Conservation (phyloP, 2,329 filamentous ascomycete species). For the Hymenoscyphus occultus region DNA sequence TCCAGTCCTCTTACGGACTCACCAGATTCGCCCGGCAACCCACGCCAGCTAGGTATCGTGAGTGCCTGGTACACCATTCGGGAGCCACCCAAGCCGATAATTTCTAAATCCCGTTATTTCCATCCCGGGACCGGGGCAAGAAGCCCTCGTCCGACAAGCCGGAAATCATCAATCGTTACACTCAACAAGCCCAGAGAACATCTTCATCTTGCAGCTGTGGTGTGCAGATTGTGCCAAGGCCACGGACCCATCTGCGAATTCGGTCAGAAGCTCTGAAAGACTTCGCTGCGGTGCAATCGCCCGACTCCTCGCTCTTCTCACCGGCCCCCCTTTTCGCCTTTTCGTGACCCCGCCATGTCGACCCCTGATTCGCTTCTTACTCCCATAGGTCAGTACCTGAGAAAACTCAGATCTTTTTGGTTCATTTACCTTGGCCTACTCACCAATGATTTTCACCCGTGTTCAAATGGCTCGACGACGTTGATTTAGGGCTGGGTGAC, state of each 20-base stretch:
- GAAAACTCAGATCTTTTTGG: slow-evolving; percentile 17
- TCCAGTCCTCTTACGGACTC: slow-evolving; percentile 1
- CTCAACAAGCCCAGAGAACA: not conserved
- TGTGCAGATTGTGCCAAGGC: not conserved
- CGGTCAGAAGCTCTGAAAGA: not conserved
- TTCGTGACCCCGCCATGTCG: slow-evolving; percentile 27
- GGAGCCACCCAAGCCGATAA: not conserved
- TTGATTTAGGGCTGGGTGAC: slow-evolving; percentile 23
- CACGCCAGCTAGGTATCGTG: not conserved
- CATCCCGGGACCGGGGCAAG: not conserved
- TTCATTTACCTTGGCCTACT: slow-evolving; percentile 14
- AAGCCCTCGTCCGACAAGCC: not conserved
- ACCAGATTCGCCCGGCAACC: not conserved
- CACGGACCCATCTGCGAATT: not conserved
- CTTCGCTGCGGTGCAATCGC: not conserved
- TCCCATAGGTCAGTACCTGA: slow-evolving; percentile 32
- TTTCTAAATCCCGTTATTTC: not conserved
- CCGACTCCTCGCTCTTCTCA: not conserved
- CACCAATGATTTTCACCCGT: slow-evolving; percentile 29
- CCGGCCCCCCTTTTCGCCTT: slow-evolving; percentile 5
- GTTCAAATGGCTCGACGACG: slow-evolving; percentile 28
- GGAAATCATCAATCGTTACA: slow-evolving; percentile 5
- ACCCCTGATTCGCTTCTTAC: slow-evolving; percentile 29
- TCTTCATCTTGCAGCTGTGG: slow-evolving; percentile 2
- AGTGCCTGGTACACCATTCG: not conserved